Conservation (phyloP, 1,139 yeast species). For the Kluyveromyces marxianus region DNA sequence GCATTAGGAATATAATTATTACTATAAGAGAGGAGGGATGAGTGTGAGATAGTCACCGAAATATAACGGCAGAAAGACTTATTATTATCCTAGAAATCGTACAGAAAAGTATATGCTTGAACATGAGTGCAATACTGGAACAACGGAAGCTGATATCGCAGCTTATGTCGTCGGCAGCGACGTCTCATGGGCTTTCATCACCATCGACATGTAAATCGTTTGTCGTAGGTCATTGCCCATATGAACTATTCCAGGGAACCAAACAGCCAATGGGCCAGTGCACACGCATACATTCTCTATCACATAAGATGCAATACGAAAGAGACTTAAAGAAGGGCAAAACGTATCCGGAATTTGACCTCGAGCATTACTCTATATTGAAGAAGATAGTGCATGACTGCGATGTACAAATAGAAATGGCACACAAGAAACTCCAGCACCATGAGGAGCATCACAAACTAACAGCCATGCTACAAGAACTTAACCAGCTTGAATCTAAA, state of each 20-base stretch:
- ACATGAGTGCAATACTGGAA: constrained; percentile 48
- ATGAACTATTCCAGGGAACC: constrained; percentile 75
- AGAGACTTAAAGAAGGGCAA: constrained; percentile 50
- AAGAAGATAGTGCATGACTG: constrained; percentile 53
- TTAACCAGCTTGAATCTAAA: constrained; percentile 59
- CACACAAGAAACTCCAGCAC: constrained; percentile 62
- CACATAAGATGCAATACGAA: constrained; percentile 65
- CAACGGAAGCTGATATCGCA: constrained; percentile 73
- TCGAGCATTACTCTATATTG: constrained; percentile 44
- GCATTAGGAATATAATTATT: too few species aligned
- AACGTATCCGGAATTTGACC: constrained; percentile 59
- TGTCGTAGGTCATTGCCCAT: constrained; percentile 83
- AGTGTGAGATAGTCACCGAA: not conserved
- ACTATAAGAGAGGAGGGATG: too few species aligned
- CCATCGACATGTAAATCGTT: constrained; percentile 72
- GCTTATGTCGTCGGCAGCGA: constrained; percentile 64
- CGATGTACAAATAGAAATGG: constrained; percentile 56
- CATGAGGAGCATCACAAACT: constrained; percentile 71
- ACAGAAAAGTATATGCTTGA: not conserved
- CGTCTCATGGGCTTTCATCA: constrained; percentile 40
- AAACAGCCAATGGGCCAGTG: constrained; percentile 81
- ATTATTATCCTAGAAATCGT: not conserved
- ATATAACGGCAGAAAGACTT: not conserved
- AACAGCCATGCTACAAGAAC: constrained; percentile 51
- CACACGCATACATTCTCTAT: constrained; percentile 68